Evolutionary conservation across 2,329 filamentous ascomycete species (phyloP), one percentile per base, ranked within the genome.

Genomic region (Chalaropsis thielavioides): DNA sequence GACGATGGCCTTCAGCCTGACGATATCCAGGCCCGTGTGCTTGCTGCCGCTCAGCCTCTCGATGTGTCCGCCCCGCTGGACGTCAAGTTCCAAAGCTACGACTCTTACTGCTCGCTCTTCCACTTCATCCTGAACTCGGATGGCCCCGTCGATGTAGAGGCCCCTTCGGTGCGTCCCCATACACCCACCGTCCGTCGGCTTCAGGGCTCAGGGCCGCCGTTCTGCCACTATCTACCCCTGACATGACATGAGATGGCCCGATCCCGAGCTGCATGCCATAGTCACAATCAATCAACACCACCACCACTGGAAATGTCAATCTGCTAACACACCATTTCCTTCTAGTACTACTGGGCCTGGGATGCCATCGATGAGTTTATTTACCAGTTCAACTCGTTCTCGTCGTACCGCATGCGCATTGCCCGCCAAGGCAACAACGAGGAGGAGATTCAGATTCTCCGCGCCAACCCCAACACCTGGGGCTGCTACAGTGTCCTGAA

Each of bases 311-410:
- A 38, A 38, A 4, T 8, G 7, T 38, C 31, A 40, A 17, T n/a
- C 19, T 62, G 43, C 66, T 67, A 64, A 67, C 60, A 19, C 35
- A n/a, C 31, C 51, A 24, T 56, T 61, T 64, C 60, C 56, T 62
- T 49, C 17, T 27, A 97, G 90, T 95, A 96, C 80, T 96, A 92
- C 81, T 99, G 94, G 94, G 94, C 94, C 51, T 99, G 94, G 94
- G 94, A 99, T 76, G 92, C 97, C 71, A 96, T 99, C 78, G 94
- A 99, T 77, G 94, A 99, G 78, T 99, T 99, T 81, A 97, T 99
- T 79, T 99, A 99, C 81, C 94, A 99, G 77, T 99, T 99, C 83
- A 96, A 99, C 82, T 95, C 92, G 67, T 99, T 99, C 82, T 97
- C 91, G 76, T 90, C 91, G 69, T 96, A 96, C 83, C 87, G 94